A percentile compares a stretch with the other conserved stretches of the same genome.
phyloP scores from a whole-genome alignment of 1,284 basidiomycete genomes.

The Malassezia furfur region DNA sequence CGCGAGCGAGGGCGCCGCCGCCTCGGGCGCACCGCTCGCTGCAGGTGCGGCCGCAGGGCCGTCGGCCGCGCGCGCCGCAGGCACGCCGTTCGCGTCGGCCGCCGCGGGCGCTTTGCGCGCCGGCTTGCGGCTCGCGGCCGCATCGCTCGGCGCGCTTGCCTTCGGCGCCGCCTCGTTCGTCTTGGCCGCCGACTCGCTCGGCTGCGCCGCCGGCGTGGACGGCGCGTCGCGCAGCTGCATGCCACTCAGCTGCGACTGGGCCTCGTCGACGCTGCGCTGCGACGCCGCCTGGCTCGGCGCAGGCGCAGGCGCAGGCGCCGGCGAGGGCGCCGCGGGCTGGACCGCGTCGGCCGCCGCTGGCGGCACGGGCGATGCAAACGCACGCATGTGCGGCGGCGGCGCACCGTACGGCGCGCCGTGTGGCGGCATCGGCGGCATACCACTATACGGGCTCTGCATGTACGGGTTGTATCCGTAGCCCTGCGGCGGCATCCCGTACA shows the following conservation, averaged over 20 bases:
- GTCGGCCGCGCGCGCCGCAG: neutral
- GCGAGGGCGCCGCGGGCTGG: neutral
- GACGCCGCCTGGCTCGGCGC: conserved; percentile 17
- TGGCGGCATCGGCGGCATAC: neutral
- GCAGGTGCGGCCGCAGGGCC: neutral
- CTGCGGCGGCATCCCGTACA: conserved; percentile 12
- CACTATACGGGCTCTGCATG: neutral
- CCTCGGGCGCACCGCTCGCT: too few species aligned
- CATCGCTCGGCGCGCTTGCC: too few species aligned
- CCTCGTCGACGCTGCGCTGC: neutral
- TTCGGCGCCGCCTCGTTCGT: too few species aligned
- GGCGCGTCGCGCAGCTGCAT: conserved; percentile 5
- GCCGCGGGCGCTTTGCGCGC: neutral
- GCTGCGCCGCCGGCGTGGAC: neutral
- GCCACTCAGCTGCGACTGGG: neutral
- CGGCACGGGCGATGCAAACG: neutral
- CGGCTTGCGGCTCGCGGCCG: too few species aligned
- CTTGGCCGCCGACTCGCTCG: too few species aligned
- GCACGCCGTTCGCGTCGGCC: too few species aligned
- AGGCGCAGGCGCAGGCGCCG: conserved; percentile 15
- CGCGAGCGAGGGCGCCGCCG: neutral
- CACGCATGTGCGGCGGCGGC: conserved; percentile 24
- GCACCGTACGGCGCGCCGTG: conserved; percentile 17
- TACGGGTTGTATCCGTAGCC: conserved; percentile 1
- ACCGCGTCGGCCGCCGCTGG: too few species aligned